Evolutionary conservation across 2,329 filamentous ascomycete species (phyloP).

Genomic region (Dendryphion nanum): DNA sequence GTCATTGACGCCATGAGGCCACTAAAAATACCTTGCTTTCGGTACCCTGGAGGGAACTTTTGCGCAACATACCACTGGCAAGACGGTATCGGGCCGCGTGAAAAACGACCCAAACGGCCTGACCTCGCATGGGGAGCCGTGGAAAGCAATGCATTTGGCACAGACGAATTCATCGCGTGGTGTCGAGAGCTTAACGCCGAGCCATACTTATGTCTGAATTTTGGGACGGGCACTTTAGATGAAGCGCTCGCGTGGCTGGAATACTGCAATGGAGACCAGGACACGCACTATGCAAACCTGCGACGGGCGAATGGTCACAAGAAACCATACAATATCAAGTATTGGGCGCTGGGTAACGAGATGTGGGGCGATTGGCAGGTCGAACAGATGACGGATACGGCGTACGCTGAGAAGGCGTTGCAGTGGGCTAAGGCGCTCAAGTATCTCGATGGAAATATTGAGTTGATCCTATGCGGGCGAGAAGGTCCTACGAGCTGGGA

Average conservation of each 20-base stretch:
- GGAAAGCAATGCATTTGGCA: slow-evolving; percentile 75
- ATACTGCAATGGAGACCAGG: slow-evolving; percentile 71
- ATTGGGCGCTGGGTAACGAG: slow-evolving; percentile 77
- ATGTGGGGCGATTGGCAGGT: slow-evolving; percentile 64
- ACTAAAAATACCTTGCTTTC: slow-evolving; percentile 68
- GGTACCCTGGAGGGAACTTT: slow-evolving; percentile 80
- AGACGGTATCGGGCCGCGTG: slow-evolving; percentile 70
- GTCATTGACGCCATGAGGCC: slow-evolving; percentile 68
- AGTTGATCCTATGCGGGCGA: slow-evolving; percentile 69
- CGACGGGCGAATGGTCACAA: slow-evolving; percentile 68
- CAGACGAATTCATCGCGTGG: slow-evolving; percentile 79
- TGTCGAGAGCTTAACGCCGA: slow-evolving; percentile 66
- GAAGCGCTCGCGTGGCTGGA: slow-evolving; percentile 70
- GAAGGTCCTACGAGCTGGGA: slow-evolving; percentile 67
- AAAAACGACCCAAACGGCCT: slow-evolving; percentile 59
- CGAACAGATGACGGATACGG: slow-evolving; percentile 62
- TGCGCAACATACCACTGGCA: slow-evolving; percentile 78
- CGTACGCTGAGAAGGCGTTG: slow-evolving; percentile 62
- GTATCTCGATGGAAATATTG: slow-evolving; percentile 62
- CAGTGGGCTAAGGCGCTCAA: slow-evolving; percentile 69
- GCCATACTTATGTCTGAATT: slow-evolving; percentile 73
- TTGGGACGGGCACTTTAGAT: slow-evolving; percentile 64
- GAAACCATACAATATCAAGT: slow-evolving; percentile 73
- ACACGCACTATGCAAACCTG: slow-evolving; percentile 76
- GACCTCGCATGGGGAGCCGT: slow-evolving; percentile 73